Evolutionary conservation across 148 eudicot species (phyloP), one percentile per base, ranked within the genome.

Genomic region (Fagopyrum tataricum): DNA sequence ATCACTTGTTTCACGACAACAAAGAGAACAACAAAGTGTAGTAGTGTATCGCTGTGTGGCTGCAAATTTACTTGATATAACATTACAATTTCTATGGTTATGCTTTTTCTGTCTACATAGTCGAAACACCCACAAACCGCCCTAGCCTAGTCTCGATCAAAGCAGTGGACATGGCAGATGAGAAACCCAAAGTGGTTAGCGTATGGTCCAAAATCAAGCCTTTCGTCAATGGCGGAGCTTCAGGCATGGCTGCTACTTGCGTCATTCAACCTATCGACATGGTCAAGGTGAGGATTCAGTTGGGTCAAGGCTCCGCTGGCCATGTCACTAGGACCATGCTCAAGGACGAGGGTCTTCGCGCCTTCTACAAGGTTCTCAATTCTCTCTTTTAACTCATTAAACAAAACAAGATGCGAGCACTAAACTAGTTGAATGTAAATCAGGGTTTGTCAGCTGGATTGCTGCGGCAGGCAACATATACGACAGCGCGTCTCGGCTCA

Each of bases 181-280:
- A 81, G 84, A 84, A 84, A 81, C 79, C 78, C 2, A 84, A 81
- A 67, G 77, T 21, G 14, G 53, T 6, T 0, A 84, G 87, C 23
- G 91, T 88, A 10, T 93, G 98, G 98, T 76, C 83, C 7, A 85
- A 85, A 0, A 78, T 89, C 3, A 93, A 89, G 85, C 97, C 98
- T 0, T 93, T 93, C 49, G 85, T 85, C 15, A 93, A 93, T 78
- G 98, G 98, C 53, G 98, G 98, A 41, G 82, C 85, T 14, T 89
- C 98, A 55, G 98, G 98, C 46, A 93, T 93, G 98, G 90, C 91
- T 26, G 94, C 98, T 18, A 91, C 94, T 64, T 91, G 91, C 58
- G 97, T 89, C 41, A 79, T 93, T 72, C 98, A 93, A 69, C 98
- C 98, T 74, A 82, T 93, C 66, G 98, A 93, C 55, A 93, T 93